Base-by-base conservation (phyloP, 2,329 filamentous ascomycete genomes). In the Arthroderma sp. region DNA sequence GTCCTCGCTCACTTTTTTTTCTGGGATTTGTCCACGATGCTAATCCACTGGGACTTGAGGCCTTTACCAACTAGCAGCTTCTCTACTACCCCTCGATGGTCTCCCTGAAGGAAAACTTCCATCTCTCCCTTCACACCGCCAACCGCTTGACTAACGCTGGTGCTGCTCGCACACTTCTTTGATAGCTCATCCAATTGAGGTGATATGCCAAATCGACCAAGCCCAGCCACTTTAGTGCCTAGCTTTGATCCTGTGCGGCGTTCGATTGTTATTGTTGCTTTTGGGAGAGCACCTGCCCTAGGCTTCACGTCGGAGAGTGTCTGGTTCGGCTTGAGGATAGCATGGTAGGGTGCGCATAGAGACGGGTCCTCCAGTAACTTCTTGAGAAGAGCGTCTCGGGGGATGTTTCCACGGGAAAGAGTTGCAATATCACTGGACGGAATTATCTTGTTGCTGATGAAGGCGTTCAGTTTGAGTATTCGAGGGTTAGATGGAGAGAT, bases 61-160 rank as follows among this genome's bases (percentile, higher is more conserved):
- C 84, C 84, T 59, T 82, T 75, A 66, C 76, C 78, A 59, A 77
- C 77, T 63, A 87, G 67, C 28, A 81, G 80, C 63, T 79, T 80
- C 51, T 82, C 72, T 17, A 86, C 74, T 15, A 78, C 79, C 60
- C 80, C 79, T 58, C 77, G 79, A 71, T 86, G 83, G 59, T 83
- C 82, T 1, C 84, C 84, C 64, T 87, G 84, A 2, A 86, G 77
- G 71, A 85, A 75, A 19, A 87, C 78, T 67, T 86, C 84, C 78
- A 85, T 79, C 1, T 84, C 73, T 0, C 81, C 81, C 63, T 79
- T 80, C 63, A 82, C 81, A 7, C 82, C 82, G 2, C 83, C 83
- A 49, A 77, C 76, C 33, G 83, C 71, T 62, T 82, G 79, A 35
- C 81, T 77, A 1, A 86, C 81, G 59, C 81, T 84, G 11, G 83